phyloP scores from a whole-genome alignment of 2,329 filamentous ascomycete genomes.

The Paracamarosporium sp. region DNA sequence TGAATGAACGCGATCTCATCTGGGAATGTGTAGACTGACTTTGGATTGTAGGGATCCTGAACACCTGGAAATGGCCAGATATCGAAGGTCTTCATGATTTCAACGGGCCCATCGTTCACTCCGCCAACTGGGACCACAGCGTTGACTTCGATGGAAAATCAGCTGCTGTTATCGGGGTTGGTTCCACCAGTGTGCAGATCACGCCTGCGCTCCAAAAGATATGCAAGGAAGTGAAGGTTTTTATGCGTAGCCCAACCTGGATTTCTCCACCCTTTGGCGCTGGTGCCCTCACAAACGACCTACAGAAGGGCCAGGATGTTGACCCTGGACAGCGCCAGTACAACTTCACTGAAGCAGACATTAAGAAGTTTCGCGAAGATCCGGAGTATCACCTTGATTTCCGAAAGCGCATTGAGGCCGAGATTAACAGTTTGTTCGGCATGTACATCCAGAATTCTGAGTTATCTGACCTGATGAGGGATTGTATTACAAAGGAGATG shows the following conservation, averaged over 20 bases:
- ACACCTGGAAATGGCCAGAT: conserved; percentile 54
- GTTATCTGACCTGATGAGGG: conserved; percentile 52
- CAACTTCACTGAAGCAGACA: conserved; percentile 58
- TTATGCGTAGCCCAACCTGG: conserved; percentile 50
- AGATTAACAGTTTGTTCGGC: conserved; percentile 60
- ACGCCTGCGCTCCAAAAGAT: conserved; percentile 49
- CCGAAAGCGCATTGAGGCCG: conserved; percentile 56
- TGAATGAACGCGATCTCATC: conserved; percentile 2
- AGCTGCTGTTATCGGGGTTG: conserved; percentile 42
- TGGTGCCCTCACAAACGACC: conserved; percentile 39
- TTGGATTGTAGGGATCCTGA: conserved; percentile 48
- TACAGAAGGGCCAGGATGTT: conserved; percentile 44
- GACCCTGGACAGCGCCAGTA: conserved; percentile 52
- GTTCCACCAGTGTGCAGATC: conserved; percentile 44
- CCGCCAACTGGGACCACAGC: conserved; percentile 51
- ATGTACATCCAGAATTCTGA: conserved; percentile 58
- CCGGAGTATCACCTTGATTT: conserved; percentile 61
- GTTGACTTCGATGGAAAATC: conserved; percentile 40
- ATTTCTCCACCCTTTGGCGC: conserved; percentile 48
- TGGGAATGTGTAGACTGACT: conserved; percentile 25
- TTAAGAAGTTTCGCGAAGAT: conserved; percentile 64
- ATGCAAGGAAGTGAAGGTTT: conserved; percentile 41
- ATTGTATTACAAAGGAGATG: conserved; percentile 52
- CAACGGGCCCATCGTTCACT: conserved; percentile 53
- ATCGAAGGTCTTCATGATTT: conserved; percentile 51